phyloP scores from a whole-genome alignment of 2,329 filamentous ascomycete genomes.

The Neofusicoccum cordaticola region DNA sequence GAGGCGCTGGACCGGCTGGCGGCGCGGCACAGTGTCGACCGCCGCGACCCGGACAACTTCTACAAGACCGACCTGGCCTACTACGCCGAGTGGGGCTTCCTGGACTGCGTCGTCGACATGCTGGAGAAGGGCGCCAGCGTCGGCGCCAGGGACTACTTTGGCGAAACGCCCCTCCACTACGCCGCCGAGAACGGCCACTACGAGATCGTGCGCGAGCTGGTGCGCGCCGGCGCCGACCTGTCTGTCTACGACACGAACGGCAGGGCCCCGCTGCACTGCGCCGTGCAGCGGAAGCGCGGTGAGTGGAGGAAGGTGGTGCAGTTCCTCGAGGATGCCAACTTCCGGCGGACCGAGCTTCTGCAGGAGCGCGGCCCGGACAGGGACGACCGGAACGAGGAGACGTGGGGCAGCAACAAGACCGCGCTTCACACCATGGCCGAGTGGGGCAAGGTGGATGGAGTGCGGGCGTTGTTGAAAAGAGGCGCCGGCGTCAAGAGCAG shows the following conservation, averaged over 20 bases:
- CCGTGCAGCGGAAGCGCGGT: not conserved
- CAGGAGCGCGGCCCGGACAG: not conserved
- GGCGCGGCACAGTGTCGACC: too few species aligned
- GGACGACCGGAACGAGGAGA: not conserved
- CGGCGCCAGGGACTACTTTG: not conserved
- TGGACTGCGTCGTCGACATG: not conserved
- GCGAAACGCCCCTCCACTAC: slow-evolving; percentile 8
- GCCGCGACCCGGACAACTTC: not conserved
- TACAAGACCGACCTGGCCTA: not conserved
- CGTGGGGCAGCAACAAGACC: not conserved
- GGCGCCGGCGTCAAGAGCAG: not conserved
- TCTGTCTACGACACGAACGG: not conserved
- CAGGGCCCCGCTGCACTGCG: slow-evolving; percentile 2
- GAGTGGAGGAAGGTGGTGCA: not conserved
- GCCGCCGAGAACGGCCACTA: not conserved
- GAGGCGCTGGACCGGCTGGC: slow-evolving; percentile 1
- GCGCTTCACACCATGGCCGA: not conserved
- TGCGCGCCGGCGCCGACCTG: not conserved
- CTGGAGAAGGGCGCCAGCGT: not conserved
- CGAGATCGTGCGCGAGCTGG: not conserved
- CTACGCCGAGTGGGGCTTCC: not conserved
- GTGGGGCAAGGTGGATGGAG: not conserved
- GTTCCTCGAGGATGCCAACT: not conserved
- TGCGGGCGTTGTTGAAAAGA: not conserved
- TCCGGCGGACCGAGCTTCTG: not conserved